phyloP scores from a whole-genome alignment of 2,329 filamentous ascomycete species.

The Colletotrichum agaves region DNA sequence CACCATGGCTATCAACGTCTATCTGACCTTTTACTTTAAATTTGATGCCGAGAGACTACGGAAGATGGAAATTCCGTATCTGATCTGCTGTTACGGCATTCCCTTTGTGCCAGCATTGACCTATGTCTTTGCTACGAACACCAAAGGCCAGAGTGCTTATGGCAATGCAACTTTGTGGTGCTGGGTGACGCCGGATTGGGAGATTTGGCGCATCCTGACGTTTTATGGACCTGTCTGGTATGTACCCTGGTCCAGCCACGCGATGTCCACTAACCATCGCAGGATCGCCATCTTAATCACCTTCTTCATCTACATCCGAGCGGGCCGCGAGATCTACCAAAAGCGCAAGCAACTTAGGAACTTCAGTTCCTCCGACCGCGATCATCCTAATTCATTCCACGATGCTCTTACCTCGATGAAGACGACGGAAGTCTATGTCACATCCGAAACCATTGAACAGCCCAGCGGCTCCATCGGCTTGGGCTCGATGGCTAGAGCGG shows the following conservation, averaged over 20 bases:
- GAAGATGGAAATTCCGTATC: conserved; percentile 76
- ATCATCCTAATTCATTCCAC: conserved; percentile 51
- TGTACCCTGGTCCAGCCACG: conserved; percentile 38
- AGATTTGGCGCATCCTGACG: conserved; percentile 76
- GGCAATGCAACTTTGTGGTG: conserved; percentile 85
- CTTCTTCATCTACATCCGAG: conserved; percentile 72
- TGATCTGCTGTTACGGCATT: conserved; percentile 76
- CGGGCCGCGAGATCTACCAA: conserved; percentile 74
- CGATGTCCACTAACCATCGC: conserved; percentile 34
- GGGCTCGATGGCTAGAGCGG: conserved; percentile 45
- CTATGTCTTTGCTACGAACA: conserved; percentile 72
- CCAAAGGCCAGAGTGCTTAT: conserved; percentile 68
- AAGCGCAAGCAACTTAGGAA: conserved; percentile 71
- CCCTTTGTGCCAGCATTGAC: conserved; percentile 75
- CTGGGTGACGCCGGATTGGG: conserved; percentile 76
- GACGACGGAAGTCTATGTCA: conserved; percentile 74
- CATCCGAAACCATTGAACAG: conserved; percentile 56
- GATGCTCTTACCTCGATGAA: conserved; percentile 62
- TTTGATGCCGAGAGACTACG: conserved; percentile 74
- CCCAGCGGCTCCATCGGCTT: conserved; percentile 46
- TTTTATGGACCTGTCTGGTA: conserved; percentile 82
- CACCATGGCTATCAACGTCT: conserved; percentile 86
- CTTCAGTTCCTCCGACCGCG: conserved; percentile 60
- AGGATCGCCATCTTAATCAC: conserved; percentile 72
- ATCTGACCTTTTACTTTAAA: conserved; percentile 81